Percentiles rank a stretch among this genome's conserved stretches.
These are phyloP conservation scores for Kodamaea fukazawae DNA, from an alignment of 805 yeast genomes.

Conservation along the genomic window DNA sequence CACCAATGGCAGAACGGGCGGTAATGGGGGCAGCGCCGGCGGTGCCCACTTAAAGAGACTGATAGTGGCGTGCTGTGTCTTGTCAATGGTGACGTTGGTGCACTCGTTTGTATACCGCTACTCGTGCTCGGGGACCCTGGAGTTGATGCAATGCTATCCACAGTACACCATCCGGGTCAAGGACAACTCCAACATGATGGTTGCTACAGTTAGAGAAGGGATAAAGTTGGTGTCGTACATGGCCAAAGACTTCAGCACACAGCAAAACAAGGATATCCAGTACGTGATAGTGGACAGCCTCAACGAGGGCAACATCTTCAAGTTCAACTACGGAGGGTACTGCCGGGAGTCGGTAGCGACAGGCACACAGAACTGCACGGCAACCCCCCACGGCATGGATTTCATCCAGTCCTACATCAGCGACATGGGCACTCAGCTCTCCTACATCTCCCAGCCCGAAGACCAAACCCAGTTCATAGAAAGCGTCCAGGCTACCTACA, in stretches of 20 bases:
- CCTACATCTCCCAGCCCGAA: conserved; percentile 37
- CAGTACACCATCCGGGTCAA: conserved; percentile 41
- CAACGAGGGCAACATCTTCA: conserved; percentile 39
- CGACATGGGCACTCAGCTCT: conserved; percentile 50
- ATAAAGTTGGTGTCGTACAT: conserved; percentile 43
- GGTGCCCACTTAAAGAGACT: conserved; percentile 4
- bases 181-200: conserved; percentile 30
- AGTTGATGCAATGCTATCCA: conserved; percentile 34
- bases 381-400: conserved; percentile 45
- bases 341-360: conserved; percentile 37
- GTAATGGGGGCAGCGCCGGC: neutral
- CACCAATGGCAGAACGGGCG: neutral
- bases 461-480: conserved; percentile 25
- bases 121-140: conserved; percentile 7
- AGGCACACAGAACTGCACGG: conserved; percentile 21
- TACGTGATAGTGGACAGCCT: conserved; percentile 36
- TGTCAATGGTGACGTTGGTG: conserved; percentile 2
- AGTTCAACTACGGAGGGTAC: conserved; percentile 48
- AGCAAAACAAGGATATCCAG: conserved; percentile 8
- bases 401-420: conserved; percentile 44
- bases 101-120: conserved; percentile 2
- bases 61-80: conserved; percentile 4
- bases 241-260: conserved; percentile 38
- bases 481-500: conserved; percentile 11
- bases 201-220: conserved; percentile 38